A percentile compares a stretch with the other conserved stretches of the same genome.
Conservation (phyloP, 2,329 filamentous ascomycete genomes). For the Alternaria novae-zelandiae region DNA sequence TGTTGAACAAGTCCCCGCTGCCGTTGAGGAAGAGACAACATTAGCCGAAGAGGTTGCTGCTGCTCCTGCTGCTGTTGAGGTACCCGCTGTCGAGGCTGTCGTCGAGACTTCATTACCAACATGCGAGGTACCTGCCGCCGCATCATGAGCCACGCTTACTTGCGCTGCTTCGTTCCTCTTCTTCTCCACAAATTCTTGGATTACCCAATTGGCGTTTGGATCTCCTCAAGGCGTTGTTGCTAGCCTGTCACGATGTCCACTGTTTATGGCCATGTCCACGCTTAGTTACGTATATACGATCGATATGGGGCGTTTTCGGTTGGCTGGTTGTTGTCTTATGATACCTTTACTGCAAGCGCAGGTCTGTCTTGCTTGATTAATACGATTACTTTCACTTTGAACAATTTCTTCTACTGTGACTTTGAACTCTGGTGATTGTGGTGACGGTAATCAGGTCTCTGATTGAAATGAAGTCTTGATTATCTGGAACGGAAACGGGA, state of each 20-base stretch:
- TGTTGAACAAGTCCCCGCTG: neutral
- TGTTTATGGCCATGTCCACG: neutral
- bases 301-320: neutral
- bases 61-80: neutral
- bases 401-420: neutral
- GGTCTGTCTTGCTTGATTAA: neutral
- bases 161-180: neutral
- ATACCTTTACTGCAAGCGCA: slow-evolving; percentile 1
- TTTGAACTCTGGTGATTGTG: neutral
- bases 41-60: neutral
- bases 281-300: neutral
- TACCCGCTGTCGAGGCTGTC: neutral
- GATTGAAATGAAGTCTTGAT: no score
- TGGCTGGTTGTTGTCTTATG: neutral
- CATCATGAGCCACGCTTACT: neutral
- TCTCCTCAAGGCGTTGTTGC: neutral
- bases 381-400: neutral
- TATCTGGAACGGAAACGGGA: no score
- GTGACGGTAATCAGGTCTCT: no score
- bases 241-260: neutral
- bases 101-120: neutral
- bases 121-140: neutral
- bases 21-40: neutral
- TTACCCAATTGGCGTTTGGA: neutral
- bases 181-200: neutral